Evolutionary conservation across 192 early-diverging fungal species (phyloP).

Genomic region (Coemansia sp.): DNA sequence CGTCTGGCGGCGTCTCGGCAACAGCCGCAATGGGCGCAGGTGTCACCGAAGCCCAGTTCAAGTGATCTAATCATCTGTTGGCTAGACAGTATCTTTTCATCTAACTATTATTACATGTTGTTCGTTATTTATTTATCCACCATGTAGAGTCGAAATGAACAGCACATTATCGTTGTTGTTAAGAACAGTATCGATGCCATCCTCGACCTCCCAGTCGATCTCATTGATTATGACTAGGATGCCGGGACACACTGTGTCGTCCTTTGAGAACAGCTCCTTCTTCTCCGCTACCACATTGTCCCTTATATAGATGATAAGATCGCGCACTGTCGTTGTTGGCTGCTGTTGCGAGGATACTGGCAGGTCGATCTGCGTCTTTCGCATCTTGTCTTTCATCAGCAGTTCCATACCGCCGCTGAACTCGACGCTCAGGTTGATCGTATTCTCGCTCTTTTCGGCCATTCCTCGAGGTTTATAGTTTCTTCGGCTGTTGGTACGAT

Average conservation of each 20-base stretch:
- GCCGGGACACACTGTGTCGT: conserved; percentile 86
- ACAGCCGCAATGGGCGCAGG: conserved; percentile 96
- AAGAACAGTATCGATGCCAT: conserved; percentile 79
- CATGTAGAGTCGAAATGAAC: conserved; percentile 98
- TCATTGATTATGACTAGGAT: conserved; percentile 95
- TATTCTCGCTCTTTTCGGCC: background rate
- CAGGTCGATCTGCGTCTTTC: conserved; percentile 53
- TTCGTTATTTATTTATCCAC: conserved; percentile 61
- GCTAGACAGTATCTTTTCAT: no score
- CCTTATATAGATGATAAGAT: conserved; percentile 72
- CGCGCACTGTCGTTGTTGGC: conserved; percentile 57
- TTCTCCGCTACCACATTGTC: conserved; percentile 71
- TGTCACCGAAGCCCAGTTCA: conserved; percentile 84
- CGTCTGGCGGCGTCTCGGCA: conserved; percentile 88
- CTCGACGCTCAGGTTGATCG: conserved; percentile 14
- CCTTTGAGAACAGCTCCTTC: conserved; percentile 82
- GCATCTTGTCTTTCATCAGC: conserved; percentile 73
- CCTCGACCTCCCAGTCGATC: conserved; percentile 94
- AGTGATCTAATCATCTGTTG: no score
- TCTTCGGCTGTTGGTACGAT: background rate
- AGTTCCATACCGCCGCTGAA: conserved; percentile 90
- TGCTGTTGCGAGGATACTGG: conserved; percentile 9
- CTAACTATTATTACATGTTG: background rate
- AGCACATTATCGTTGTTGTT: conserved; percentile 78
- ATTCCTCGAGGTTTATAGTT: background rate